A percentile compares a stretch with the other conserved stretches of the same genome.
Conservation (phyloP, 176 grass and related monocot genomes). For the Carex kokanica region DNA sequence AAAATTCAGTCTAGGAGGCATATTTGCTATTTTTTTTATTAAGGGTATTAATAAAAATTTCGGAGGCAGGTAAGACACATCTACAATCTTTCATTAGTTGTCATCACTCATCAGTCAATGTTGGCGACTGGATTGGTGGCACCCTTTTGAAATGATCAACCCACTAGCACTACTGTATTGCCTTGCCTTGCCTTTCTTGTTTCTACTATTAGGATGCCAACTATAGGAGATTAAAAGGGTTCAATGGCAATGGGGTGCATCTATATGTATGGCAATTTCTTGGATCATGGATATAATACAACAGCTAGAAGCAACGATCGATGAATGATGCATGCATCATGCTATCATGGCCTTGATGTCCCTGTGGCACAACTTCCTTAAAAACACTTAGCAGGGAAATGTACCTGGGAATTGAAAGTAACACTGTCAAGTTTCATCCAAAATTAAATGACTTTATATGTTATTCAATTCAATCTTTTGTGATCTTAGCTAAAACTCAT, state of each 20-base stretch:
- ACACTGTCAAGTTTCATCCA: background rate
- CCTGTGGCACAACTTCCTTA: conserved; percentile 26
- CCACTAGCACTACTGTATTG: background rate
- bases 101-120: background rate
- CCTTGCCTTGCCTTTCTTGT: conserved; percentile 9
- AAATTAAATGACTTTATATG: background rate
- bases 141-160: conserved; percentile 15
- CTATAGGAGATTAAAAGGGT: conserved; percentile 3
- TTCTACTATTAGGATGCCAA: conserved; percentile 30
- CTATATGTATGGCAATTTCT: conserved; percentile 16
- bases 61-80: background rate
- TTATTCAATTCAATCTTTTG: too few species aligned
- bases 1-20: too few species aligned
- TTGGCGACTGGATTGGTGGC: background rate
- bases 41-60: too few species aligned
- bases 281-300: conserved; percentile 14
- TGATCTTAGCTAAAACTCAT: too few species aligned
- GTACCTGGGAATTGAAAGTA: background rate
- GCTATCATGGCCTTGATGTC: conserved; percentile 32
- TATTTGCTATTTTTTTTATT: too few species aligned
- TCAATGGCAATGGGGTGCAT: background rate
- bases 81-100: conserved; percentile 5
- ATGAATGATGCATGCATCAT: conserved; percentile 19
- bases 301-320: background rate
- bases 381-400: conserved; percentile 24